Base-by-base conservation (phyloP, 2,329 filamentous ascomycete genomes). In the Escovopsis sp. region DNA sequence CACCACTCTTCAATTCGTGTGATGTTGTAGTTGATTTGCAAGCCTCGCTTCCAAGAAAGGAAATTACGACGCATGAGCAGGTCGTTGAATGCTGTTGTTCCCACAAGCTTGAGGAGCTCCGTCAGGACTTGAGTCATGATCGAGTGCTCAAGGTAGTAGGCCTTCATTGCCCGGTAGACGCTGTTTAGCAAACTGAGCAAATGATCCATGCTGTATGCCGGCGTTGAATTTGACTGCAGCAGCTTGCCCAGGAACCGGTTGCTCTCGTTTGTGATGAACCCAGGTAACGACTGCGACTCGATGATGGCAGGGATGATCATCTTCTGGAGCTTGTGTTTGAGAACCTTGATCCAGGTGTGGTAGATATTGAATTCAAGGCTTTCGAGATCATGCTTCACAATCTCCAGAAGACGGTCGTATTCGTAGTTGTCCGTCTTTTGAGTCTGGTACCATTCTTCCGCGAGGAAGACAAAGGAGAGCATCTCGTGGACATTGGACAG, bases 1-100 rank as follows among this genome's bases (percentile, higher is more conserved):
- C 91, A 98, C 91, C 91, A 98, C 65, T 98, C 91, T 63, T 98
- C 91, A 48, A 98, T 98, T 44, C 91, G 79, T 20, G 91, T 98
- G 61, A 98, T 98, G 67, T 98, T 98, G 72, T 98, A 98, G 68
- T 98, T 98, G 68, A 98, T 98, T 64, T 98, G 91, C 42, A 98
- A 76, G 53, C 91, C 91, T 62, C 91, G 86, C 72, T 98, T 98
- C 91, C 91, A 98, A 0, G 88, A 95, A 44, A 98, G 75, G 75
- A 98, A 98, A 64, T 96, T 96, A 53, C 91, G 78, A 54, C 91
- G 79, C 88, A 98, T 95, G 51, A 98, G 74, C 48, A 98, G 70
- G 59, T 98, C 91, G 60, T 98, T 98, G 69, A 98, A 98, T 4
- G 91, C 91, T 2, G 91, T 98, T 32, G 98, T 91, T 49, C 91